Conservation (phyloP, 306 rosid species). For the Inga leiocalycina region DNA sequence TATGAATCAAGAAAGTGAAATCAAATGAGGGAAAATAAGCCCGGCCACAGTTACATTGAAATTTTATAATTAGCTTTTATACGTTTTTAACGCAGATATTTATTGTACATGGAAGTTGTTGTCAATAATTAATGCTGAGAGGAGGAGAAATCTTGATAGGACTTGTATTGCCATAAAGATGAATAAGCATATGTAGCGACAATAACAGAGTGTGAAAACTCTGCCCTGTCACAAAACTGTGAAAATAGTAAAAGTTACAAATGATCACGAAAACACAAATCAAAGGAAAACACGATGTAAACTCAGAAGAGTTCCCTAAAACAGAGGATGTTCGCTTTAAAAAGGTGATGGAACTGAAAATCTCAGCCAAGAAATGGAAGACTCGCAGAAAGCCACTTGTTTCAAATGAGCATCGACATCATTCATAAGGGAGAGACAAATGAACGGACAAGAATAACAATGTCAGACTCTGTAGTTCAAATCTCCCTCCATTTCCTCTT, state of each 20-base stretch:
- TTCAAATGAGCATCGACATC: conserved; percentile 43
- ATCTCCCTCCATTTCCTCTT: conserved; percentile 52
- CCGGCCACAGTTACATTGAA: not conserved
- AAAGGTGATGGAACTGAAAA: conserved; percentile 55
- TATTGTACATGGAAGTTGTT: not conserved
- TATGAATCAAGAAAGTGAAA: not conserved
- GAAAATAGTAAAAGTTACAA: conserved; percentile 24
- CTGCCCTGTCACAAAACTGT: conserved; percentile 22
- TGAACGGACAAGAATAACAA: conserved; percentile 47
- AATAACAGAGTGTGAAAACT: not conserved
- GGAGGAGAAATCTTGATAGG: not conserved
- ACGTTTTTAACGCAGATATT: not conserved
- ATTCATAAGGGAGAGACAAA: conserved; percentile 33
- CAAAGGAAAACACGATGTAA: conserved; percentile 28
- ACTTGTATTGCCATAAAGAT: not conserved
- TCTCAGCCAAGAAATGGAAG: conserved; percentile 59
- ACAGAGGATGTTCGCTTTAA: conserved; percentile 48
- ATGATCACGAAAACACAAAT: conserved; percentile 33
- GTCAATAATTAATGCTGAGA: not conserved
- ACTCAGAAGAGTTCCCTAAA: conserved; percentile 45
- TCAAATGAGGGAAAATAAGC: not conserved
- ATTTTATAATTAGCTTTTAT: not conserved
- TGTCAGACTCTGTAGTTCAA: conserved; percentile 67
- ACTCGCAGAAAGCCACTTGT: conserved; percentile 43
- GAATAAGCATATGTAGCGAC: not conserved